A percentile compares a stretch with the other conserved stretches of the same genome.
Conservation (phyloP, 768 basidiomycete species). For the Suillus lakei region DNA sequence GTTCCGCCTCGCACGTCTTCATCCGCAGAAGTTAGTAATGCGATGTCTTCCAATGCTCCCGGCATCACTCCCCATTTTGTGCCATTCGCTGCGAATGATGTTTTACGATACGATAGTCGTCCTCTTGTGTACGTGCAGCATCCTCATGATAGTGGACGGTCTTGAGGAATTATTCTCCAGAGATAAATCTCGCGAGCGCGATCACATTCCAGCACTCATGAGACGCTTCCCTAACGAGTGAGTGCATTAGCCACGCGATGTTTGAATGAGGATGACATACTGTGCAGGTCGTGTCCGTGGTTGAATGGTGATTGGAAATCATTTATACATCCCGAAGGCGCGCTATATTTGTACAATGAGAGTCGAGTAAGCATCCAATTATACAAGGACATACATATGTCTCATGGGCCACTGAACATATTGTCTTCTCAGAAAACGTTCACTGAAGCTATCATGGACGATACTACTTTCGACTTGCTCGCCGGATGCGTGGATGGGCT, state of each 20-base stretch:
- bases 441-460: neutral
- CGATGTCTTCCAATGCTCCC: neutral
- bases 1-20: neutral
- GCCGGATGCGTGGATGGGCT: neutral
- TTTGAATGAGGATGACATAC: neutral
- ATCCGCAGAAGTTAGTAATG: neutral
- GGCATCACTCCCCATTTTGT: neutral
- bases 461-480: neutral
- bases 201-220: neutral
- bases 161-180: neutral
- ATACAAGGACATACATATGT: neutral
- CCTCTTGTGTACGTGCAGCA: neutral
- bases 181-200: neutral
- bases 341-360: neutral
- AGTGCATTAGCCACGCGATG: neutral
- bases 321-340: conserved; percentile 1
- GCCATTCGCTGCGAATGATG: neutral
- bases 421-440: neutral
- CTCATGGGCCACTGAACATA: neutral
- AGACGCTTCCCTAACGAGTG: neutral
- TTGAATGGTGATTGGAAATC: neutral
- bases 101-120: neutral
- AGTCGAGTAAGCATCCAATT: neutral
- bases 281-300: conserved; percentile 1
- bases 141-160: neutral